Percentiles rank a stretch among this genome's conserved stretches.
Evolutionary conservation across 805 yeast genomes (phyloP).

Genomic region (Metschnikowia rubicola): DNA sequence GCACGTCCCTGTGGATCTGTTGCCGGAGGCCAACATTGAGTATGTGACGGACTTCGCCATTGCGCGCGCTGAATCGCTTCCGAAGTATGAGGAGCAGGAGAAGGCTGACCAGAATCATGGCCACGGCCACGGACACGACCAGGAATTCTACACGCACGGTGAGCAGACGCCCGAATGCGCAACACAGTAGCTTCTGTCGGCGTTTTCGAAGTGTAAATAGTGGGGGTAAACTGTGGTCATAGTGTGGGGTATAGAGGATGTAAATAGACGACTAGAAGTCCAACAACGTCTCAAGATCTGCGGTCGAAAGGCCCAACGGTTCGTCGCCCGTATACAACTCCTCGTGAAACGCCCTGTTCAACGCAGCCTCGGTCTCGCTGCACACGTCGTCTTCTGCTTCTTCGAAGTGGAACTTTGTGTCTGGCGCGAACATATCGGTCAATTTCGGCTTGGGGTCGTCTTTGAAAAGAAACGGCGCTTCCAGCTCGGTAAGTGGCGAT

Average conservation of each 20-base stretch:
- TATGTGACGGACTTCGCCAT: conserved; percentile 34
- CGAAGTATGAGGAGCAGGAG: conserved; percentile 24
- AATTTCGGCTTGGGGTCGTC: conserved; percentile 19
- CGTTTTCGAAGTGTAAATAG: not conserved
- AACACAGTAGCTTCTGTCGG: conserved; percentile 17
- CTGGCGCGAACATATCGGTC: conserved; percentile 15
- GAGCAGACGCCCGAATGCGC: conserved; percentile 35
- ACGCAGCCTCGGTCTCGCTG: conserved; percentile 6
- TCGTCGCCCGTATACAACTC: conserved; percentile 11
- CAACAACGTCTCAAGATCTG: conserved; percentile 35
- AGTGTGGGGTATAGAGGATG: conserved; percentile 1
- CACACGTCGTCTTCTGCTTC: conserved; percentile 12
- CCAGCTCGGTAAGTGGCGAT: conserved; percentile 28
- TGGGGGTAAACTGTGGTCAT: not conserved
- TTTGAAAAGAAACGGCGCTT: conserved; percentile 22
- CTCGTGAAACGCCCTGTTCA: conserved; percentile 4
- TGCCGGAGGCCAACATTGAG: conserved; percentile 38
- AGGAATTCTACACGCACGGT: conserved; percentile 13
- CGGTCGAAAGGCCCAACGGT: conserved; percentile 28
- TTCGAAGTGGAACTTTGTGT: conserved; percentile 21
- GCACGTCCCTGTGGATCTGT: conserved; percentile 23
- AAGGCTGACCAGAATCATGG: not conserved
- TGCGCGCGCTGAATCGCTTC: conserved; percentile 25
- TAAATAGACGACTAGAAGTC: conserved; percentile 23
- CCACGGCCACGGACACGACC: conserved; percentile 12